These are phyloP conservation scores for Trichophyton schoenleinii DNA, from an alignment of 2,329 filamentous ascomycete genomes.

Conservation along the genomic window DNA sequence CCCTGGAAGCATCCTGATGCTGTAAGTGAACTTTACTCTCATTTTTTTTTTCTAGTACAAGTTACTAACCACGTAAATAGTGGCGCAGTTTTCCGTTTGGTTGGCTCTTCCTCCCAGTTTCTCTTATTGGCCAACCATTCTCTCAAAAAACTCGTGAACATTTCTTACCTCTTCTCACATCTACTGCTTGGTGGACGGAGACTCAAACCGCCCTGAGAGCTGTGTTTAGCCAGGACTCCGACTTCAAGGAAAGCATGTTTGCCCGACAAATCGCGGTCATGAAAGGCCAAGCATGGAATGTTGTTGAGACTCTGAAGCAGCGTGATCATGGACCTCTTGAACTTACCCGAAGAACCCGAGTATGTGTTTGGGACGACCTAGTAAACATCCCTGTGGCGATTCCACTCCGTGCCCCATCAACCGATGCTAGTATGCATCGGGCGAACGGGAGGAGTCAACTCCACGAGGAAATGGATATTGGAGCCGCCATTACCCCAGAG, in stretches of 20 bases:
- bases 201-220: slow-evolving; percentile 75
- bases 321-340: slow-evolving; percentile 86
- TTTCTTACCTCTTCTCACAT: slow-evolving; percentile 90
- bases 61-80: slow-evolving; percentile 25
- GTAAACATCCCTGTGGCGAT: slow-evolving; percentile 93
- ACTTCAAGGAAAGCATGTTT: slow-evolving; percentile 99
- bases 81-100: slow-evolving; percentile 90
- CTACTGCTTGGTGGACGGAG: slow-evolving; percentile 92
- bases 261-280: slow-evolving; percentile 96
- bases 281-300: slow-evolving; percentile 99
- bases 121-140: slow-evolving; percentile 89
- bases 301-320: slow-evolving; percentile 91
- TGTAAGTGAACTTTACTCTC: slow-evolving; percentile 30
- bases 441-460: slow-evolving; percentile 39
- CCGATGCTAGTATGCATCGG: slow-evolving; percentile 63
- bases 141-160: slow-evolving; percentile 87
- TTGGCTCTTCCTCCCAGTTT: slow-evolving; percentile 94
- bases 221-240: slow-evolving; percentile 81
- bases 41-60: slow-evolving; percentile 23
- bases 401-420: slow-evolving; percentile 70
- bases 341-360: slow-evolving; percentile 74
- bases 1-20: slow-evolving; percentile 98
- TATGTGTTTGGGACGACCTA: slow-evolving; percentile 96
- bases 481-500: slow-evolving; percentile 49
- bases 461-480: slow-evolving; percentile 86